Base-by-base conservation (phyloP, 441 rosid genomes). In the Euphorbia celastroides region DNA sequence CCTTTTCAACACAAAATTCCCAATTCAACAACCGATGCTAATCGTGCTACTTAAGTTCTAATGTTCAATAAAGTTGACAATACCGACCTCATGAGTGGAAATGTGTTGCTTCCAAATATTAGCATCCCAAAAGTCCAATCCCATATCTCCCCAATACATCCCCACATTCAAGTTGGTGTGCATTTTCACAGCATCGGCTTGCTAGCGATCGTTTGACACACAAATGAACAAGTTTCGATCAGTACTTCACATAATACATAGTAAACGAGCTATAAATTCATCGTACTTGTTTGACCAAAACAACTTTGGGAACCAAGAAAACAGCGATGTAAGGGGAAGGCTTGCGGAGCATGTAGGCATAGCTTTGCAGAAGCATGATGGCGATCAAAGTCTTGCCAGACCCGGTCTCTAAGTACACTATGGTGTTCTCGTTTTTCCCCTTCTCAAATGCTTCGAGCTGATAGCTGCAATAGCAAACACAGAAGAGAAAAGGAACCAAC, bases 351-450 rank as follows among this genome's bases (percentile, higher is more conserved):
- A 82, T 81, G 76, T 84, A 69, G 0, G 96, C 91, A 7, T 79
- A 87, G 71, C 72, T 74, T 57, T 96, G 88, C 14, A 94, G 88
- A 69, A 94, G 94, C 99, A 94, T 92, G 72, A 87, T 82, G 12
- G 97, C 96, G 55, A 94, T 83, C 38, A 89, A 79, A 34, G 99
- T 94, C 82, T 94, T 94, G 74, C 99, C 98, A 11, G 97, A 81
- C 23, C 99, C 98, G 70, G 99, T 94, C 75, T 86, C 97, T 76
- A 88, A 68, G 79, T 62, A 91, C 31, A 83, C 88, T 28, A 94
- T 68, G 0, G 97, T 94, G 77, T 94, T 91, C 70, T 82, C 84
- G 76, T 82, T 74, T 34, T 83, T 69, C 1, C 96, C 95, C 67
- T 75, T 75, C 76, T 88, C 92, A 57, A 91, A 69, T 19, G 97